These are phyloP conservation scores for Kalanchoe fedtschenkoi DNA, from an alignment of 164 flowering plant genomes.

Conservation along the genomic window DNA sequence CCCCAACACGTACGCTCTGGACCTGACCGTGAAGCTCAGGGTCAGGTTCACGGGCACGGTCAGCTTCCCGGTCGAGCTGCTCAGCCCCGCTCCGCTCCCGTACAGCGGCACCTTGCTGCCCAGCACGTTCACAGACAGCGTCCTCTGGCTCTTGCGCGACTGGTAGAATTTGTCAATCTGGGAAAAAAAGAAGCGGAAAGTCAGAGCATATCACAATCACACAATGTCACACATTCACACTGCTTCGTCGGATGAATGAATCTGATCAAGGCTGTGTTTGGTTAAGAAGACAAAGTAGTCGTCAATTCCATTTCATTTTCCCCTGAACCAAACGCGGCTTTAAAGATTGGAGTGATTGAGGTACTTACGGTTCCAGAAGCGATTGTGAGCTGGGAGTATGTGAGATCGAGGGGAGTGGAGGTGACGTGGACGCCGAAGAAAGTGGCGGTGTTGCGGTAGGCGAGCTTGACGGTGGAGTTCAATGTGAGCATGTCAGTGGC, in stretches of 20 bases:
- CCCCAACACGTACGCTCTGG: constrained; percentile 76
- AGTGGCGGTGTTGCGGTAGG: constrained; percentile 68
- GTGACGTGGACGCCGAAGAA: constrained; percentile 85
- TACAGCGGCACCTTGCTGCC: constrained; percentile 72
- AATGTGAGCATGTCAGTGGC: constrained; percentile 75
- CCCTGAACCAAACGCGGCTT: too few species aligned
- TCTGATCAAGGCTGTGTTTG: too few species aligned
- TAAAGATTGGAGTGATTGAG: background rate
- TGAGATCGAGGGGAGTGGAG: constrained; percentile 56
- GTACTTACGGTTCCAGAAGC: constrained; percentile 58
- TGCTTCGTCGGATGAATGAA: too few species aligned
- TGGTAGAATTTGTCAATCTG: constrained; percentile 80
- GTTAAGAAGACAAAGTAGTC: too few species aligned
- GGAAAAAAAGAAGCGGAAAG: background rate
- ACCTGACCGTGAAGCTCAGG: constrained; percentile 42
- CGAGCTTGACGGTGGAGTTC: constrained; percentile 63
- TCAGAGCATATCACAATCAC: too few species aligned
- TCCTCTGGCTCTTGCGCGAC: constrained; percentile 61
- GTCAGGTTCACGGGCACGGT: constrained; percentile 41
- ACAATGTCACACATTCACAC: background rate
- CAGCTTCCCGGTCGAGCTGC: constrained; percentile 44
- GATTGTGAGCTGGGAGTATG: constrained; percentile 45
- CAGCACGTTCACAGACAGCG: constrained; percentile 27
- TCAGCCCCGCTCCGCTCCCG: constrained; percentile 63
- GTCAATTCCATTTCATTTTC: too few species aligned